Evolutionary conservation across 2,329 filamentous ascomycete species (phyloP), one percentile per base, ranked within the genome.

Genomic region (Ceratocystis colombiana): DNA sequence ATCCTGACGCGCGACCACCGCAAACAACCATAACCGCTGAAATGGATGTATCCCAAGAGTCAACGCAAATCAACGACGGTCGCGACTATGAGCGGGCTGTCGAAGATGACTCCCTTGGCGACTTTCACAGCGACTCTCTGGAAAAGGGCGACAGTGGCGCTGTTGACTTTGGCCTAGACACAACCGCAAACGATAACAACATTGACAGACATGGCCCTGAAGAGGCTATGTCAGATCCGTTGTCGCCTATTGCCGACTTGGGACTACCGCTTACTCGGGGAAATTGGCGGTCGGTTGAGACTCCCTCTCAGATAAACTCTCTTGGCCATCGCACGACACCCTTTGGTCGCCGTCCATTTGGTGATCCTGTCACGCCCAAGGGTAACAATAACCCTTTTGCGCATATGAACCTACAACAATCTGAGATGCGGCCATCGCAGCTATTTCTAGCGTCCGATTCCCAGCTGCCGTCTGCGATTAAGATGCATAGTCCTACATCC

Each of bases 61-160:
- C 79, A 1, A 85, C 82, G 1, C 82, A 85, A 72, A 75, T 78
- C 67, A 85, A 85, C 69, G 77, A 79, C 57, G 81, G 77, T 61
- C 79, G 82, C 46, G 82, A 83, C 72, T 85, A 85, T 70, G 78
- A 79, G 74, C 77, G 69, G 76, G 79, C 73, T 68, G 74, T 69
- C 67, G 69, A 72, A 10, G 68, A 71, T 48, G 70, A 33, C 53
- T 53, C 57, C 17, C 41, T n/a, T 2, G 55, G 17, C 15, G 68
- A 25, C 70, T 70, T 48, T 71, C 71, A 48, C 68, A 69, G 62
- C 72, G 33, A 62, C 72, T 8, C 74, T 68, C 44, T 74, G 68
- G 66, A 76, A 1, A 61, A 62, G 20, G 66, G 66, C 3, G 66
- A 64, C 37, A 50, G 62, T 4, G 61, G 73, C 62, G 71, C 72